Evolutionary conservation across 345 rosid species (phyloP), one percentile per base, ranked within the genome.

Genomic region (Nasturtium officinale): DNA sequence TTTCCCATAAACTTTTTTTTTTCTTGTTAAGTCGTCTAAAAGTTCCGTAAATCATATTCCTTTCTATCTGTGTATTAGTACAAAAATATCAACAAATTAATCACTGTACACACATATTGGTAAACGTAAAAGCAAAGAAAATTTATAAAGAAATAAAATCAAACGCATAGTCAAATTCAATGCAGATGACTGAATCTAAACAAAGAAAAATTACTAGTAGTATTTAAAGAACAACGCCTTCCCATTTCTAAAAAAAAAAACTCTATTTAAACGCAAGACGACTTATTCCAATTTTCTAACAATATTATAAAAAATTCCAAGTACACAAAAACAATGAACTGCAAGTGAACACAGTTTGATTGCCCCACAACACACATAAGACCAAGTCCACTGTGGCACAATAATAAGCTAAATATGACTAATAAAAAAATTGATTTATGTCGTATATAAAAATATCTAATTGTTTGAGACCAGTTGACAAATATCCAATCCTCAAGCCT

Each of bases 331-430:
- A 12, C 23, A 13, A 48, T 48, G 4, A 20, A 9, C 25, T 48
- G 54, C 7, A 18, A 20, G 1, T 4, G 4, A 35, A 33, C 47
- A 47, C 18, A 9, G 58, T 70, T 62, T 72, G 51, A 73, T 73
- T 16, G 35, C 11, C 45, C 7, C 4, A 52, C 17, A 15, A 62
- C 16, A n/a, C 12, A 61, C 69, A 43, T 6, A 61, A 62, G 77
- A 65, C 72, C 60, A 35, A 47, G 59, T 65, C 72, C 60, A 74
- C 52, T 46, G n/a, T n/a, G n/a, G n/a, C n/a, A n/a, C n/a, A 73
- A 54, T 64, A 42, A 30, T 54, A 32, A 42, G 16, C 9, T 7
- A 25, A n/a, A 16, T n/a, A 17, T 13, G 18, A 40, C 9, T 1
- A 35, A 33, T 5, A 18, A 5, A 5, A 11, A 13, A 43, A 32